Percentiles rank a stretch among this genome's conserved stretches.
These are phyloP conservation scores for Gossypium schwendimanii DNA, from an alignment of 441 rosid species.

Conservation along the genomic window DNA sequence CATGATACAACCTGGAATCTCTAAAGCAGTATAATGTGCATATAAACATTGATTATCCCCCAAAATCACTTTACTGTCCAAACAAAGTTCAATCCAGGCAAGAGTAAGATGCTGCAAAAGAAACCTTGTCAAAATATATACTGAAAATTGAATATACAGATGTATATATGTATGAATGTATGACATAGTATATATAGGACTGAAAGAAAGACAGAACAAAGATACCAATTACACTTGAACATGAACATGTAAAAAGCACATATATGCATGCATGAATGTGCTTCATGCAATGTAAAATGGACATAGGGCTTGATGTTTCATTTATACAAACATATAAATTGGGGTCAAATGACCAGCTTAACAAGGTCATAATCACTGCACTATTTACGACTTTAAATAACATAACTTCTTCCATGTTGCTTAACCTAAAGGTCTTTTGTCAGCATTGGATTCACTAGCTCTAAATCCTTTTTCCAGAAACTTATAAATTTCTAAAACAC, in stretches of 20 bases:
- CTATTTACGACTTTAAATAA: not conserved
- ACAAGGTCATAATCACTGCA: not conserved
- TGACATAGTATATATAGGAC: not conserved
- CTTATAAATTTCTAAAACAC: not conserved
- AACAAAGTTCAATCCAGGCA: conserved; percentile 7
- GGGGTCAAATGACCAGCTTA: not conserved
- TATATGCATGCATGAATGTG: not conserved
- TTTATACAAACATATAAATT: conserved; percentile 1
- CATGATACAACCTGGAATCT: conserved; percentile 38
- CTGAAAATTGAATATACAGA: not conserved
- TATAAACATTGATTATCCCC: conserved; percentile 17
- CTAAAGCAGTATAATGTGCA: conserved; percentile 21
- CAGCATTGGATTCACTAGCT: not conserved
- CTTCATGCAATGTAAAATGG: not conserved
- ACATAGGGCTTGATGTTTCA: not conserved
- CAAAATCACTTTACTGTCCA: conserved; percentile 26
- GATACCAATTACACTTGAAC: not conserved
- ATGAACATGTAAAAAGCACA: not conserved
- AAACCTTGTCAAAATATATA: not conserved
- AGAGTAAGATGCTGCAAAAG: conserved; percentile 15
- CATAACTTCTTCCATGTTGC: not conserved
- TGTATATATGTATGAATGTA: not conserved
- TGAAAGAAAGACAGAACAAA: not conserved
- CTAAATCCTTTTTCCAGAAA: not conserved
- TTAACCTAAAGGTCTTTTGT: not conserved